phyloP scores from a whole-genome alignment of 768 basidiomycete genomes.

The Trichaptum fuscoviolaceum region DNA sequence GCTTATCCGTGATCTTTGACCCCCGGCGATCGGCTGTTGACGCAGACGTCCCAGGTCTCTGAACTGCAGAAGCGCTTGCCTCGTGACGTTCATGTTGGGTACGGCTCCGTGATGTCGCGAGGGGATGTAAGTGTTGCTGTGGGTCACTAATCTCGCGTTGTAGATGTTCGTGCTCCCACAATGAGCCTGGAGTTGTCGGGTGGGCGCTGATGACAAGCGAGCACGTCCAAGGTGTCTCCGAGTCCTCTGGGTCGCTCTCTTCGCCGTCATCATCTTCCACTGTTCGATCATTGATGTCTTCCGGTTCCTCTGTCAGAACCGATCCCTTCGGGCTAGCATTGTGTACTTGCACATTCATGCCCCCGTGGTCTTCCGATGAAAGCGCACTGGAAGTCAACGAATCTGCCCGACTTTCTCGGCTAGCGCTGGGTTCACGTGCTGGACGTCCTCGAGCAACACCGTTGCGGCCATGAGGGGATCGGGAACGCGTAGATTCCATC shows the following conservation, averaged over 20 bases:
- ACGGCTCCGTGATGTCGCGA: background rate
- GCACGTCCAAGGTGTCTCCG: slow-evolving; percentile 95
- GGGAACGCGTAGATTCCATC: background rate
- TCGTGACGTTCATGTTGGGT: background rate
- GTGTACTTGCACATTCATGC: slow-evolving; percentile 11
- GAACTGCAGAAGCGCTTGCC: background rate
- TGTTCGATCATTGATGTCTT: background rate
- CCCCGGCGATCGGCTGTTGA: background rate
- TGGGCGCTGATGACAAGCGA: slow-evolving; percentile 48
- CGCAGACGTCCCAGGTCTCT: background rate
- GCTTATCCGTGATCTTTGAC: background rate
- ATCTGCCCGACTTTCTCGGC: slow-evolving; percentile 1
- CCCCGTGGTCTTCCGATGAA: slow-evolving; percentile 7
- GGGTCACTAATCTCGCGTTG: background rate
- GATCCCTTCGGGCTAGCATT: slow-evolving; percentile 1
- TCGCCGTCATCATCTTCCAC: slow-evolving; percentile 49
- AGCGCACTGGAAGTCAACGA: background rate
- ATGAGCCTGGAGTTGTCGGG: background rate
- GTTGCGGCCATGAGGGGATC: background rate
- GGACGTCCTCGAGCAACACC: background rate
- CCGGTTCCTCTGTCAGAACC: background rate
- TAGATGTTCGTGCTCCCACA: background rate
- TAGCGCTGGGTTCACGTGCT: background rate
- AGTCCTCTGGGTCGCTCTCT: slow-evolving; percentile 93
- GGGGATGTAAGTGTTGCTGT: background rate